Evolutionary conservation across 257 asterid species (phyloP).

Genomic region (Solanum lignicaule): DNA sequence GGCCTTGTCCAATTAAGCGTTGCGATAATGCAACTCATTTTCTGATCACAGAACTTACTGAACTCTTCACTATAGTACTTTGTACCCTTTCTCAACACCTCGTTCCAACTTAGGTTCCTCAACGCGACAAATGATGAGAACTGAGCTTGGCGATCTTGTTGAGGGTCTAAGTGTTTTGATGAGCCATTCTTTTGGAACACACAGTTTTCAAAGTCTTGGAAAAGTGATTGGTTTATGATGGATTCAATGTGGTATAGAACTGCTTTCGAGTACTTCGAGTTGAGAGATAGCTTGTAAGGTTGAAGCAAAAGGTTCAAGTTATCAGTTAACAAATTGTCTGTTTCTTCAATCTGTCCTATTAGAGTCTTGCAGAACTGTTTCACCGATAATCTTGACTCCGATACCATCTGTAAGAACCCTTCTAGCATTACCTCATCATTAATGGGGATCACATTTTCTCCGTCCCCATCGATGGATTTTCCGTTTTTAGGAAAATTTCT

Average conservation of each 20-base stretch:
- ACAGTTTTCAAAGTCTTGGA: conserved; percentile 77
- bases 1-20: conserved; percentile 69
- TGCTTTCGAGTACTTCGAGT: conserved; percentile 49
- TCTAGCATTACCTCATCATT: conserved; percentile 67
- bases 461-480: conserved; percentile 29
- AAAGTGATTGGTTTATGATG: conserved; percentile 64
- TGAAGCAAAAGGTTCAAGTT: conserved; percentile 54
- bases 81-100: conserved; percentile 78
- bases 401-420: conserved; percentile 75
- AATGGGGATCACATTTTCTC: conserved; percentile 39
- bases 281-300: conserved; percentile 47
- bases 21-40: conserved; percentile 60
- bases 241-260: conserved; percentile 70
- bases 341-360: conserved; percentile 37
- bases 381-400: conserved; percentile 76
- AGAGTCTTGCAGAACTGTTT: conserved; percentile 80
- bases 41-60: conserved; percentile 84
- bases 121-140: conserved; percentile 62
- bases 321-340: conserved; percentile 32
- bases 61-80: conserved; percentile 85
- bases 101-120: conserved; percentile 85
- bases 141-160: conserved; percentile 44
- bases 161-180: conserved; percentile 53
- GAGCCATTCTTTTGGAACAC: conserved; percentile 69
- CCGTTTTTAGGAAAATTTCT: conserved; percentile 21